A percentile compares a stretch with the other conserved stretches of the same genome.
Evolutionary conservation across 306 rosid species (phyloP).

Genomic region (Gillenia trifoliata): DNA sequence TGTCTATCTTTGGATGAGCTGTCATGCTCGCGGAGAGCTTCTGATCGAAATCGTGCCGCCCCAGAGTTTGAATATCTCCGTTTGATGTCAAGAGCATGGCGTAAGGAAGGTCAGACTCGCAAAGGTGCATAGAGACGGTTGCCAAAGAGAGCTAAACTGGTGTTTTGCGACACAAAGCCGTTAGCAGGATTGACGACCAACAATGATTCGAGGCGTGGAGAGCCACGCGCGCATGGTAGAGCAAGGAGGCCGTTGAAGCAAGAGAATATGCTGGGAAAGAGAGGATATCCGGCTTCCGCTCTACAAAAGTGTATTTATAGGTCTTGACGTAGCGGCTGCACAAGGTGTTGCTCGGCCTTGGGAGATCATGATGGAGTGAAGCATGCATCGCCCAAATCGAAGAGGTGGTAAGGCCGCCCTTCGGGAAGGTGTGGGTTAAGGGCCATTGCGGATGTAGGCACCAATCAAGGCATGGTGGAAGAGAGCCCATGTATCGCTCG

Average conservation of each 20-base stretch:
- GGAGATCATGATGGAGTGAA: conserved; percentile 59
- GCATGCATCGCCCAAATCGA: conserved; percentile 97
- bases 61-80: conserved; percentile 61
- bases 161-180: conserved; percentile 81
- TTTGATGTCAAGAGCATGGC: conserved; percentile 17
- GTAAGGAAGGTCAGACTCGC: conserved; percentile 87
- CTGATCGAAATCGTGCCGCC: conserved; percentile 62
- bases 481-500: conserved; percentile 33
- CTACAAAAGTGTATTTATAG: conserved; percentile 51
- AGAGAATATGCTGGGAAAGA: conserved; percentile 74
- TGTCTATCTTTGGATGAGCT: conserved; percentile 80
- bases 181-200: conserved; percentile 48
- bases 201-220: conserved; percentile 45
- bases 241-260: conserved; percentile 57
- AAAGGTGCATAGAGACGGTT: conserved; percentile 56
- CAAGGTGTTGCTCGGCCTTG: conserved; percentile 57
- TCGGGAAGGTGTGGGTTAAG: conserved; percentile 91
- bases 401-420: conserved; percentile 82
- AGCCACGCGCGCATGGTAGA: conserved; percentile 68
- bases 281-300: conserved; percentile 58
- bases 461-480: conserved; percentile 67
- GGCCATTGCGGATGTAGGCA: conserved; percentile 83
- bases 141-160: conserved; percentile 61
- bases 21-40: conserved; percentile 70
- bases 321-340: conserved; percentile 83